phyloP scores from a whole-genome alignment of 345 rosid genomes.

The Psidium friedrichsthalianum region DNA sequence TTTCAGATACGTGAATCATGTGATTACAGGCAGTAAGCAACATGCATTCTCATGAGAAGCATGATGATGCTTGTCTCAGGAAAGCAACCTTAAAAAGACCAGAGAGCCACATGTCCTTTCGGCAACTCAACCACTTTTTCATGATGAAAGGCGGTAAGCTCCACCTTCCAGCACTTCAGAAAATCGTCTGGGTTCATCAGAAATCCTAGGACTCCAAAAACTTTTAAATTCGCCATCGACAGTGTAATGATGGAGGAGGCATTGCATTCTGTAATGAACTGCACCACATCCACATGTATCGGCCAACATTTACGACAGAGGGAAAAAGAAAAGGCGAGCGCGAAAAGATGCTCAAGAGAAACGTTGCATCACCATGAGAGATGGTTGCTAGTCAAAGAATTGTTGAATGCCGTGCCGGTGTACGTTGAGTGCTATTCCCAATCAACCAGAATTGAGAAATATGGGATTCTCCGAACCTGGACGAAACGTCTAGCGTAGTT shows the following conservation, averaged over 20 bases:
- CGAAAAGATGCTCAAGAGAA: not conserved
- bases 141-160: not conserved
- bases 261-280: not conserved
- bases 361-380: not conserved
- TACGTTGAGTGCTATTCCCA: not conserved
- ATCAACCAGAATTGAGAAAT: not conserved
- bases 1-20: not conserved
- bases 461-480: not conserved
- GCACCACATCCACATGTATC: not conserved
- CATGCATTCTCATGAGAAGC: not conserved
- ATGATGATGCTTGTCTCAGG: not conserved
- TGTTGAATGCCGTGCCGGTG: not conserved
- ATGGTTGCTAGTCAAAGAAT: not conserved
- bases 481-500: rapidly evolving
- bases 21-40: not conserved
- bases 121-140: not conserved
- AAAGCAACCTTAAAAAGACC: not conserved
- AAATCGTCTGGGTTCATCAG: not conserved
- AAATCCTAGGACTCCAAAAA: not conserved
- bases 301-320: not conserved
- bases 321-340: not conserved
- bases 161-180: not conserved
- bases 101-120: not conserved
- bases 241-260: not conserved
- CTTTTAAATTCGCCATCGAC: not conserved